Conservation (phyloP, 2,329 filamentous ascomycete genomes). For the Balansia obtecta region DNA sequence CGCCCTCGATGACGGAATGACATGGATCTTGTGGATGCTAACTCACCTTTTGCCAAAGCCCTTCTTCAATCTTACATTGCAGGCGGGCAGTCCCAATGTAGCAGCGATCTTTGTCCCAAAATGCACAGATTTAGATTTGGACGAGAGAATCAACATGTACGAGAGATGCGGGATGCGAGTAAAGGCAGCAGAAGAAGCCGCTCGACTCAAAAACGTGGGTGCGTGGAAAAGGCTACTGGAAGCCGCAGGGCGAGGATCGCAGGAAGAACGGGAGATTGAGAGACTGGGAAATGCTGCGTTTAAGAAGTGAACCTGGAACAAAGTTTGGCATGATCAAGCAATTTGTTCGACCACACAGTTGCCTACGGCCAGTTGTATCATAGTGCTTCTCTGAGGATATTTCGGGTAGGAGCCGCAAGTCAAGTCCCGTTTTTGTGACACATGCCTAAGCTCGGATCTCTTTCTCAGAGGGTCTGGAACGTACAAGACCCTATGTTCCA, state of each 20-base stretch:
- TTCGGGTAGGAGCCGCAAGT: no score
- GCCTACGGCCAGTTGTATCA: neutral
- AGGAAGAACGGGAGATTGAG: slow-evolving; percentile 68
- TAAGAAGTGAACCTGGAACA: slow-evolving; percentile 22
- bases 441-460: no score
- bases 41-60: slow-evolving; percentile 37
- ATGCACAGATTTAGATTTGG: slow-evolving; percentile 57
- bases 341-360: no score
- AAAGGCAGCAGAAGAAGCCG: slow-evolving; percentile 84
- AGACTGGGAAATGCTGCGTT: slow-evolving; percentile 53
- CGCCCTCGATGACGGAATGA: no score
- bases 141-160: slow-evolving; percentile 80
- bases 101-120: slow-evolving; percentile 80
- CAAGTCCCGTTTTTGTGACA: no score
- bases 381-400: neutral
- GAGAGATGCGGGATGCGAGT: slow-evolving; percentile 85
- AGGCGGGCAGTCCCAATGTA: slow-evolving; percentile 79
- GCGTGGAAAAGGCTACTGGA: slow-evolving; percentile 61
- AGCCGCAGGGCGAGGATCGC: slow-evolving; percentile 57
- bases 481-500: no score
- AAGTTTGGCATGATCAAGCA: neutral
- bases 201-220: slow-evolving; percentile 66
- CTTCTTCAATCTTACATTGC: slow-evolving; percentile 81
- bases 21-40: neutral
- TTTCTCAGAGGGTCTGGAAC: no score